Base-by-base conservation (phyloP, 352 stramenopile genomes). In the Globisporangium cystogenes region DNA sequence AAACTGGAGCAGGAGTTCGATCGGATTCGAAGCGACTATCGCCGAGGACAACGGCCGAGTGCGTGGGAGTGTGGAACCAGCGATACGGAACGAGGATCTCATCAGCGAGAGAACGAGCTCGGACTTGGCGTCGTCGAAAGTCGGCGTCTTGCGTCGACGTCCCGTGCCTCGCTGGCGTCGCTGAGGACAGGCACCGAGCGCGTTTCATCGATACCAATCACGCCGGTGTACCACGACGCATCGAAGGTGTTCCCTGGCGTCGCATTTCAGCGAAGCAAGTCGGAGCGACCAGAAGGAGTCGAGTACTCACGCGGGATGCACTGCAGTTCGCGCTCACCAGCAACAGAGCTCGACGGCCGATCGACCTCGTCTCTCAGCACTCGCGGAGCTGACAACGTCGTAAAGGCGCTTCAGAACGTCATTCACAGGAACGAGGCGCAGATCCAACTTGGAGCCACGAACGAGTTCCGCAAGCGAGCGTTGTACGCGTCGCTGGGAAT, bases 1-100 rank as follows among this genome's bases (percentile, higher is more conserved):
- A 51, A 42, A 15, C 47, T 64, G 20, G 55, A 67, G 35, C 23
- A 40, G n/a, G 12, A 57, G 20, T 61, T 48, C 14, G 46, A 60
- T 27, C 27, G 47, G 35, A 44, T 21, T 12, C 48, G 23, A 20
- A 27, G 41, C 15, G 3, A 11, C 2, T 11, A 12, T 23, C 39
- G 8, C 39, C 39, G 3, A 24, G 39, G 6, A 15, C 18, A 10
- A 12, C 16, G 18, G 2, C 20, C 16, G 18, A 24, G 20, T 20
- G 39, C n/a, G 6, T 43, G 39, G 18, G 39, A 5, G 20, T 24
- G 39, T 15, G 8, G 12, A 18, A 43, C 16, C 18, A n/a, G 39
- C 39, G n/a, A 4, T 3, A 12, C 39, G 11, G 39, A 14, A 12
- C 16, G 7, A 43, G 39, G 5, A 14, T 35, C 29, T 35, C 29